A percentile compares a stretch with the other conserved stretches of the same genome.
phyloP scores from a whole-genome alignment of 306 rosid genomes.

The Sechiopsis laciniata region DNA sequence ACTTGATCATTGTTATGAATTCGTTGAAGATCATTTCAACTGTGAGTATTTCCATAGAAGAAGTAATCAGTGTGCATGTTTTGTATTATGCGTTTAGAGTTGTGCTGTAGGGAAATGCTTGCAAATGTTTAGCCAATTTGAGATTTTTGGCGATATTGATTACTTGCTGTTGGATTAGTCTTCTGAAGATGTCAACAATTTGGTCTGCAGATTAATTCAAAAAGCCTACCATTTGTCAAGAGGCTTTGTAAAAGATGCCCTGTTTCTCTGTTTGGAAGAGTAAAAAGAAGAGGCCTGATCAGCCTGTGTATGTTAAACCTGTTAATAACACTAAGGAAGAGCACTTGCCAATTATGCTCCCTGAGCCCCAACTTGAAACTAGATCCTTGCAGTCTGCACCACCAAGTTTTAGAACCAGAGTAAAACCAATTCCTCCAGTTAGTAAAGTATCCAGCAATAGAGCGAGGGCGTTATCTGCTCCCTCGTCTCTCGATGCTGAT shows the following conservation, averaged over 20 bases:
- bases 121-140: background rate
- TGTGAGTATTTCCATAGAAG: background rate
- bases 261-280: slow-evolving; percentile 80
- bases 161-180: slow-evolving; percentile 5
- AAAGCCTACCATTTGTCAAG: slow-evolving; percentile 17
- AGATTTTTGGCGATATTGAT: background rate
- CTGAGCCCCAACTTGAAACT: slow-evolving; percentile 63
- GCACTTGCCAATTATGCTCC: slow-evolving; percentile 46
- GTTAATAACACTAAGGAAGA: slow-evolving; percentile 37
- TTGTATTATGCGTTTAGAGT: background rate
- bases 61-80: background rate
- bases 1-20: background rate
- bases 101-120: background rate
- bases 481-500: slow-evolving; percentile 84
- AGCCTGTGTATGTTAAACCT: slow-evolving; percentile 36
- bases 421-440: slow-evolving; percentile 58
- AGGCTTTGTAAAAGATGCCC: slow-evolving; percentile 54
- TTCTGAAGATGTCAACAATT: background rate
- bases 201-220: slow-evolving; percentile 36
- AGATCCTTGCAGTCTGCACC: slow-evolving; percentile 89
- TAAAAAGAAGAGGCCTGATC: slow-evolving; percentile 78
- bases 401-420: slow-evolving; percentile 87
- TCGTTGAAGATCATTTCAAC: background rate
- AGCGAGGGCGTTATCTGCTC: slow-evolving; percentile 76
- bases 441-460: slow-evolving; percentile 46